A percentile compares a stretch with the other conserved stretches of the same genome.
phyloP scores from a whole-genome alignment of 352 stramenopile species.

The Phytophthora sansomeana region DNA sequence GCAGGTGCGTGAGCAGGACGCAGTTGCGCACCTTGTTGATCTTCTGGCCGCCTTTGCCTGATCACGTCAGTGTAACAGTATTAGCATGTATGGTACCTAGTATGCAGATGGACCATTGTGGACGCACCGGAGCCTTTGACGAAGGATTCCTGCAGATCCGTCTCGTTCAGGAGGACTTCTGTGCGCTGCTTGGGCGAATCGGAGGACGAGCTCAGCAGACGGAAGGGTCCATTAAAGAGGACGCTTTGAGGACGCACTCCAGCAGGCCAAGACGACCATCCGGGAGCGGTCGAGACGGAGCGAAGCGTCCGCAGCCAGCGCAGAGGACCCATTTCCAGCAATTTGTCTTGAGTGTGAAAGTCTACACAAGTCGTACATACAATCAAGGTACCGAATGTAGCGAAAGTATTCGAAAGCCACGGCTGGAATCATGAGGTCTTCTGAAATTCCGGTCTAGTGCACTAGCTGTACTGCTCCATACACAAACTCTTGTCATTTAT shows the following conservation, averaged over 20 bases:
- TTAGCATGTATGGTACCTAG: background rate
- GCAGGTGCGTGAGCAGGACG: slow-evolving; percentile 86
- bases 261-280: background rate
- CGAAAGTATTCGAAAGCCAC: too few relatives aligned
- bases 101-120: background rate
- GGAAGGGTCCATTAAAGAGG: background rate
- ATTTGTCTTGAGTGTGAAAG: background rate
- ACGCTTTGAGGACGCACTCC: background rate
- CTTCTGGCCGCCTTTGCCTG: slow-evolving; percentile 90
- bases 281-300: background rate
- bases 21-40: slow-evolving; percentile 94
- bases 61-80: background rate
- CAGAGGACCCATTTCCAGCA: background rate
- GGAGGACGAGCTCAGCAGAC: slow-evolving; percentile 2
- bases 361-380: too few relatives aligned
- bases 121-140: slow-evolving; percentile 82
- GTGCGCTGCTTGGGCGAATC: slow-evolving; percentile 11
- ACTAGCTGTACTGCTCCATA: background rate
- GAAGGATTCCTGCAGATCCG: slow-evolving; percentile 83
- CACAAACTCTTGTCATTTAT: background rate
- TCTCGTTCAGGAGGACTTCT: slow-evolving; percentile 57
- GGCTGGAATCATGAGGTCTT: too few relatives aligned
- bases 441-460: too few relatives aligned
- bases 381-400: too few relatives aligned
- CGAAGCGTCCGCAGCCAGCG: slow-evolving; percentile 3